These are phyloP conservation scores for Epichloe brachyelytri DNA, from an alignment of 2,329 filamentous ascomycete species.

Conservation along the genomic window DNA sequence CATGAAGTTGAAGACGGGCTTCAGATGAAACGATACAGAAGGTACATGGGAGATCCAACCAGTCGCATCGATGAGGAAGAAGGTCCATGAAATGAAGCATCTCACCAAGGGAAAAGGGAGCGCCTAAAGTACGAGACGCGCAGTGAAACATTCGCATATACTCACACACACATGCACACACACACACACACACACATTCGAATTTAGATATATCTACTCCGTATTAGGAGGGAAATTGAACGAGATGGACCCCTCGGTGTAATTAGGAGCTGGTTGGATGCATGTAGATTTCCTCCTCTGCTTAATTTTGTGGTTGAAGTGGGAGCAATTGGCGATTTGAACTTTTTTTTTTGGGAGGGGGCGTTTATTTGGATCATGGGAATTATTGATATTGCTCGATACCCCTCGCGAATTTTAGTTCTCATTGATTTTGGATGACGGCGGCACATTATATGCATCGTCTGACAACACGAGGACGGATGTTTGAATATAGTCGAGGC, in stretches of 20 bases:
- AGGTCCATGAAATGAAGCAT: conserved; percentile 4
- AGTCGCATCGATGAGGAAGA: conserved; percentile 26
- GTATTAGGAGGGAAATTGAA: background rate
- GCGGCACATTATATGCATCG: background rate
- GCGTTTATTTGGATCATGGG: conserved; percentile 8
- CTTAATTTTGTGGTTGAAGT: background rate
- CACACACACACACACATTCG: background rate
- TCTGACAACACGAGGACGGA: background rate
- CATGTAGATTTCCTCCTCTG: too few species aligned
- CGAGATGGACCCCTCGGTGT: background rate
- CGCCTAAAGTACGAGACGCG: background rate
- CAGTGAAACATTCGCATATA: background rate
- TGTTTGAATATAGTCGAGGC: background rate
- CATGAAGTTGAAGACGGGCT: conserved; percentile 20
- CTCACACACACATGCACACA: background rate
- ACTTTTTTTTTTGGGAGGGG: background rate
- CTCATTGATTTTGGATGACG: background rate
- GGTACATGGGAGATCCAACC: conserved; percentile 21
- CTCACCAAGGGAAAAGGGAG: background rate
- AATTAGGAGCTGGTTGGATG: background rate
- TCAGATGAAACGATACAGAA: conserved; percentile 23
- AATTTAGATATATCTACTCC: background rate
- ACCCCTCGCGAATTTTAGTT: conserved; percentile 6
- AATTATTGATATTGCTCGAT: conserved; percentile 9
- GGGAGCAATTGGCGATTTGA: background rate